Evolutionary conservation across 768 basidiomycete genomes (phyloP).

Genomic region (Podaxis carcinomalis): DNA sequence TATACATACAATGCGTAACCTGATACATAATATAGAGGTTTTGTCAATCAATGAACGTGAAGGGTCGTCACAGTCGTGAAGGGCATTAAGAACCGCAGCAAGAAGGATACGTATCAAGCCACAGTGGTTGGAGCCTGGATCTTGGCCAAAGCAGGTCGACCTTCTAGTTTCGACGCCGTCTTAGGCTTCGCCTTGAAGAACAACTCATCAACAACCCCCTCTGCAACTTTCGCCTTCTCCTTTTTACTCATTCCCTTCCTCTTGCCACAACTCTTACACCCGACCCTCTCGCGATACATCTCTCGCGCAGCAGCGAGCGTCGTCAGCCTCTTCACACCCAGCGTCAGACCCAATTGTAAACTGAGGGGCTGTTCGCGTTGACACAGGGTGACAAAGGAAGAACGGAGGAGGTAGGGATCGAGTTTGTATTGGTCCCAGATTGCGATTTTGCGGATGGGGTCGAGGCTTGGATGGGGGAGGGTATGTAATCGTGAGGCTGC

Average conservation of each 20-base stretch:
- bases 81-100: not conserved
- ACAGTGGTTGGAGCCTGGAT: not conserved
- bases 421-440: slow-evolving; percentile 33
- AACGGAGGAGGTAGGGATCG: slow-evolving; percentile 23
- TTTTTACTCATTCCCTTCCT: slow-evolving; percentile 19
- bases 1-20: not conserved
- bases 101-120: not conserved
- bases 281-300: slow-evolving; percentile 24
- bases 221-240: slow-evolving; percentile 21
- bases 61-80: not conserved
- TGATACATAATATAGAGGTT: not conserved
- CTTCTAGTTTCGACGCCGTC: not conserved
- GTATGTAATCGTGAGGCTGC: slow-evolving; percentile 16
- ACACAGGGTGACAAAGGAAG: slow-evolving; percentile 25
- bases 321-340: slow-evolving; percentile 29
- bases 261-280: slow-evolving; percentile 19
- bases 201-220: slow-evolving; percentile 17
- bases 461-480: slow-evolving; percentile 19
- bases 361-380: slow-evolving; percentile 28
- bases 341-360: slow-evolving; percentile 26
- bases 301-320: slow-evolving; percentile 29
- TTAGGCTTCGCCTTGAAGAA: not conserved
- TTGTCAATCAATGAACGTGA: not conserved
- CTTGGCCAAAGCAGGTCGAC: not conserved
- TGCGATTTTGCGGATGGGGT: slow-evolving; percentile 29